phyloP scores from a whole-genome alignment of 768 basidiomycete species.

The Rubroboletus pulcherrimus region DNA sequence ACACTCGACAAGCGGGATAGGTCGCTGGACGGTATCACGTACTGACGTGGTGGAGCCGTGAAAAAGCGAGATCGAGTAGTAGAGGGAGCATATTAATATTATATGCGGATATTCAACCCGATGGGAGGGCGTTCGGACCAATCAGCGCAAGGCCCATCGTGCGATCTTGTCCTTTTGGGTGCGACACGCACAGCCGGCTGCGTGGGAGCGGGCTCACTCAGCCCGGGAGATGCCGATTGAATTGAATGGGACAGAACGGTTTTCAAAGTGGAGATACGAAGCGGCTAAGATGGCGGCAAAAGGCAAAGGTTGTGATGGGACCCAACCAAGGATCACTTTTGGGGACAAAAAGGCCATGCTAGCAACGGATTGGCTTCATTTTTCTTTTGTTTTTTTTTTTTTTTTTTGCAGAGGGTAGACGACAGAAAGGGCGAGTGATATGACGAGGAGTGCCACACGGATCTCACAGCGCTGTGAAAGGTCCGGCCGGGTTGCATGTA shows the following conservation, averaged over 20 bases:
- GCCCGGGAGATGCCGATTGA: conserved; percentile 28
- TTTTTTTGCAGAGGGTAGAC: neutral
- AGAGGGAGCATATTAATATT: neutral
- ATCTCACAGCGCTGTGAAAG: conserved; percentile 13
- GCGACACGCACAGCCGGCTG: conserved; percentile 24
- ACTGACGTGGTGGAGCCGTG: conserved; percentile 3
- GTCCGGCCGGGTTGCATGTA: conserved; percentile 9
- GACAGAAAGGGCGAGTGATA: neutral
- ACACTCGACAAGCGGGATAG: conserved; percentile 1
- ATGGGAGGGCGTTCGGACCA: neutral
- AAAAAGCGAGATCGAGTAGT: conserved; percentile 2
- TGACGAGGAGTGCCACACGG: conserved; percentile 3
- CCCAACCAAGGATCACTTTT: conserved; percentile 1
- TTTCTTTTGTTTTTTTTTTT: neutral
- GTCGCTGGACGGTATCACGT: conserved; percentile 8
- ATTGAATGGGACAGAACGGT: conserved; percentile 16
- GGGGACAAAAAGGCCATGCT: conserved; percentile 16
- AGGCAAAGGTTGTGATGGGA: conserved; percentile 3
- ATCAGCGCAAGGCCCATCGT: conserved; percentile 13
- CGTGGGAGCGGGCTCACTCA: conserved; percentile 21
- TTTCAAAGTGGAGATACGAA: conserved; percentile 23
- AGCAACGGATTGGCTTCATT: conserved; percentile 4
- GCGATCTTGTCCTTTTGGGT: conserved; percentile 20
- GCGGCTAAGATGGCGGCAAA: conserved; percentile 9
- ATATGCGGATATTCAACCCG: conserved; percentile 8